These are phyloP conservation scores for Candida qinlingensis DNA, from an alignment of 805 yeast species.

Conservation along the genomic window DNA sequence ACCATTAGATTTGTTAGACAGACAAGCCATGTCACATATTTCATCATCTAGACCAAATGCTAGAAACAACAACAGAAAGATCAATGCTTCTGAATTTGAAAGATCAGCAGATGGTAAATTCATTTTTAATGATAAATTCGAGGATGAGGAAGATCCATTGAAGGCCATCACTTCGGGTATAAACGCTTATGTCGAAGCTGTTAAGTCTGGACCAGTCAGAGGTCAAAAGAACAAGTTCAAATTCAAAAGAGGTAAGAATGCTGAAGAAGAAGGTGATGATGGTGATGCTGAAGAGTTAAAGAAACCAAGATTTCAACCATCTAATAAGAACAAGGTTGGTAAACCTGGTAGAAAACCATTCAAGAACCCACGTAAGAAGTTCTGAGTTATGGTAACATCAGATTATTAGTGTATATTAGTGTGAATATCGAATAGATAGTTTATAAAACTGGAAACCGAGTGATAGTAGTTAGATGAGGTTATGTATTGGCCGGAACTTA, in stretches of 20 bases:
- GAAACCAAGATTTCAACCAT: constrained; percentile 18
- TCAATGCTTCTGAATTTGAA: constrained; percentile 32
- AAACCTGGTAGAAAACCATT: constrained; percentile 37
- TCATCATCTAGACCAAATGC: constrained; percentile 77
- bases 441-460: background rate
- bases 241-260: constrained; percentile 61
- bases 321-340: constrained; percentile 18
- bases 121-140: constrained; percentile 47
- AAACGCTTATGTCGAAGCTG: constrained; percentile 91
- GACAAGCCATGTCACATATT: constrained; percentile 78
- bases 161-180: constrained; percentile 52
- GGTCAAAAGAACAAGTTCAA: constrained; percentile 91
- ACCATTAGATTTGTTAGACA: constrained; percentile 87
- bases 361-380: constrained; percentile 51
- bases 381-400: constrained; percentile 26
- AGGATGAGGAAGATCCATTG: constrained; percentile 41
- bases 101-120: constrained; percentile 51
- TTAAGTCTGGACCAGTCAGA: constrained; percentile 86
- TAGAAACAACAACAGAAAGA: constrained; percentile 37
- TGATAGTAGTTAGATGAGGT: background rate
- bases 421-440: background rate
- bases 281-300: constrained; percentile 39
- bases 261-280: constrained; percentile 48
- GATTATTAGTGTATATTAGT: background rate
- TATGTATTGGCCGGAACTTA: too few species aligned